Evolutionary conservation across 805 yeast genomes (phyloP).

Genomic region (Maudiozyma saulgeensis): DNA sequence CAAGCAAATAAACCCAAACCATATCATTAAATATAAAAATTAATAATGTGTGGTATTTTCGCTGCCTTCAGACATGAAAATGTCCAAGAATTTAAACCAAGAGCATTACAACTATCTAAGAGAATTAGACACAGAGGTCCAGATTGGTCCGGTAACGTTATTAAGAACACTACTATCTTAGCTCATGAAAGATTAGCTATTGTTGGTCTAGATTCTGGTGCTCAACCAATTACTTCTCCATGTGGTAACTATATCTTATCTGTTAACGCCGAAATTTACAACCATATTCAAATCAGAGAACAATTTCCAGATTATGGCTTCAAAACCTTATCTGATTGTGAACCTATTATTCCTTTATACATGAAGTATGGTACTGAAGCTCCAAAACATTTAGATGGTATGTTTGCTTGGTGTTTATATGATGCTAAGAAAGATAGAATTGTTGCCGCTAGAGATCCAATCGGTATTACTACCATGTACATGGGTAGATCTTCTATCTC

Average conservation of each 20-base stretch:
- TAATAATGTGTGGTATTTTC: slow-evolving; percentile 90
- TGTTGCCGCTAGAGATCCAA: slow-evolving; percentile 96
- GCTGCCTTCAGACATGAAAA: slow-evolving; percentile 82
- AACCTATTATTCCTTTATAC: slow-evolving; percentile 90
- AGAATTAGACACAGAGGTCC: slow-evolving; percentile 98
- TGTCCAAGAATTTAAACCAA: slow-evolving; percentile 69
- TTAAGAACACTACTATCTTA: slow-evolving; percentile 70
- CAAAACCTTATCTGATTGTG: slow-evolving; percentile 91
- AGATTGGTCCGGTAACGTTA: slow-evolving; percentile 92
- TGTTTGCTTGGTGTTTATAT: slow-evolving; percentile 92
- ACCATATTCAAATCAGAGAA: slow-evolving; percentile 83
- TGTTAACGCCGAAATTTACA: slow-evolving; percentile 97
- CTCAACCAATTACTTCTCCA: slow-evolving; percentile 85
- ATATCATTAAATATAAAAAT: neutral
- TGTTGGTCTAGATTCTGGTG: slow-evolving; percentile 95
- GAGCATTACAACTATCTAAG: slow-evolving; percentile 83
- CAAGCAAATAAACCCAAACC: neutral
- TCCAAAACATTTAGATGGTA: slow-evolving; percentile 90
- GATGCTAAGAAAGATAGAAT: slow-evolving; percentile 80
- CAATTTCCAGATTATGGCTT: slow-evolving; percentile 63
- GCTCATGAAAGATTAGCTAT: slow-evolving; percentile 96
- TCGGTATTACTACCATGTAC: slow-evolving; percentile 93
- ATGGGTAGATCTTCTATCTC: slow-evolving; percentile 68
- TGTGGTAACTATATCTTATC: slow-evolving; percentile 68
- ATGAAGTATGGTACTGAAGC: slow-evolving; percentile 81